Evolutionary conservation across 371 early-diverging fungal genomes (phyloP).

Genomic region (Mortierella sp.): DNA sequence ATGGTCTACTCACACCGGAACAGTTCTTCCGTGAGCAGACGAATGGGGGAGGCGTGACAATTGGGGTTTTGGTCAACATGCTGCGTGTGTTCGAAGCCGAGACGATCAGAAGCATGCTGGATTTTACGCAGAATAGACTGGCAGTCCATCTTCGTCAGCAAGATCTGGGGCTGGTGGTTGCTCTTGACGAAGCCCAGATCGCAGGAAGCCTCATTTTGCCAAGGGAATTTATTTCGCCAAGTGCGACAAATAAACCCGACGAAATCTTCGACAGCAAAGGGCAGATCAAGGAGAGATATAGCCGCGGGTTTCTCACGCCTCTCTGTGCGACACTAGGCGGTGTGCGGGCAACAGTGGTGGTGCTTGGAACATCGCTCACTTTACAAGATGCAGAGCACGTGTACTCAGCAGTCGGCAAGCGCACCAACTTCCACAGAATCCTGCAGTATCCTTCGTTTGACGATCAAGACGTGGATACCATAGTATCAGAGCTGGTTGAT

Average conservation of each 20-base stretch:
- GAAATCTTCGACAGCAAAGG: constrained; percentile 12
- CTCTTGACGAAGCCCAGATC: constrained; percentile 42
- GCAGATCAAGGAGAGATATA: background rate
- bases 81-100: constrained; percentile 9
- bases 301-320: constrained; percentile 43
- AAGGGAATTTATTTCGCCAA: constrained; percentile 13
- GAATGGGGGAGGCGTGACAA: constrained; percentile 27
- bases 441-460: too few species aligned
- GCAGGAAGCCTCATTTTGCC: constrained; percentile 20
- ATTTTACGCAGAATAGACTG: constrained; percentile 5
- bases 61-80: constrained; percentile 8
- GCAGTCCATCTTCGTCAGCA: background rate
- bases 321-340: too few species aligned
- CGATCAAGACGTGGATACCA: too few species aligned
- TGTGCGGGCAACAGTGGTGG: constrained; percentile 36
- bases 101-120: constrained; percentile 16
- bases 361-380: constrained; percentile 41
- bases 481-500: too few species aligned
- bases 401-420: constrained; percentile 22
- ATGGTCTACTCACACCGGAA: constrained; percentile 20
- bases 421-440: too few species aligned
- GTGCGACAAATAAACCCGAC: background rate
- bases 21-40: constrained; percentile 42
- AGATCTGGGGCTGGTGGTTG: constrained; percentile 31
- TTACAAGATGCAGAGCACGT: constrained; percentile 29